Evolutionary conservation across 306 rosid genomes (phyloP).

Genomic region (Fragaria nilgerrensis): DNA sequence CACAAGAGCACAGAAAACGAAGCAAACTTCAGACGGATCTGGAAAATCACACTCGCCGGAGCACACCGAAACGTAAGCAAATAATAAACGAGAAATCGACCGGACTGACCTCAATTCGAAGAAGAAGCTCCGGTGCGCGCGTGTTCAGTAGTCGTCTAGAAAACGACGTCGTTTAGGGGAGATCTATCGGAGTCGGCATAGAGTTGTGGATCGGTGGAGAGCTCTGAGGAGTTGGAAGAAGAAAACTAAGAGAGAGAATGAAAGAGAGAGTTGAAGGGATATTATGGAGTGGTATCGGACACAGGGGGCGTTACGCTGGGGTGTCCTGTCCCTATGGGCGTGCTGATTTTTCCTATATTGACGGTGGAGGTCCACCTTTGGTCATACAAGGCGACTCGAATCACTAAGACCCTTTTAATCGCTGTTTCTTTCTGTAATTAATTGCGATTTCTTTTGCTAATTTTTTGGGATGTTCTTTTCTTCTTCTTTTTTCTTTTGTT

Average conservation of each 20-base stretch:
- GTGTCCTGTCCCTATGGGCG: slow-evolving; percentile 13
- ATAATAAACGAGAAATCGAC: slow-evolving; percentile 11
- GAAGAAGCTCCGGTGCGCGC: slow-evolving; percentile 23
- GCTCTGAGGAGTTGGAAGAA: slow-evolving; percentile 7
- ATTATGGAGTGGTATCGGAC: slow-evolving; percentile 28
- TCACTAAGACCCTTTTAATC: neutral
- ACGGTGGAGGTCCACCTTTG: slow-evolving; percentile 25
- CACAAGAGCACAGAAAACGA: slow-evolving; percentile 1
- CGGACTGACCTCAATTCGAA: slow-evolving; percentile 46
- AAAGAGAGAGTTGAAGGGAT: slow-evolving; percentile 20
- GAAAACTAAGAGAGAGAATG: slow-evolving; percentile 1
- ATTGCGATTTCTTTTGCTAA: neutral
- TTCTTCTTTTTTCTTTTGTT: neutral
- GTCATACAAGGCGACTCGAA: slow-evolving; percentile 54
- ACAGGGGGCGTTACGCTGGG: slow-evolving; percentile 20
- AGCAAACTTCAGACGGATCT: slow-evolving; percentile 42
- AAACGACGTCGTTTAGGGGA: slow-evolving; percentile 30
- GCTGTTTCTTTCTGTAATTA: neutral
- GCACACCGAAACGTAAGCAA: slow-evolving; percentile 1
- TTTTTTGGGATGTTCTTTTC: neutral
- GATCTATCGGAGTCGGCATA: slow-evolving; percentile 19
- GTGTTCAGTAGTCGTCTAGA: slow-evolving; percentile 36
- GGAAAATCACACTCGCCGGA: slow-evolving; percentile 18
- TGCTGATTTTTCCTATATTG: slow-evolving; percentile 5
- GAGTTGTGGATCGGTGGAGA: slow-evolving; percentile 36